phyloP scores from a whole-genome alignment of 306 rosid species.

The Prunus davidiana region DNA sequence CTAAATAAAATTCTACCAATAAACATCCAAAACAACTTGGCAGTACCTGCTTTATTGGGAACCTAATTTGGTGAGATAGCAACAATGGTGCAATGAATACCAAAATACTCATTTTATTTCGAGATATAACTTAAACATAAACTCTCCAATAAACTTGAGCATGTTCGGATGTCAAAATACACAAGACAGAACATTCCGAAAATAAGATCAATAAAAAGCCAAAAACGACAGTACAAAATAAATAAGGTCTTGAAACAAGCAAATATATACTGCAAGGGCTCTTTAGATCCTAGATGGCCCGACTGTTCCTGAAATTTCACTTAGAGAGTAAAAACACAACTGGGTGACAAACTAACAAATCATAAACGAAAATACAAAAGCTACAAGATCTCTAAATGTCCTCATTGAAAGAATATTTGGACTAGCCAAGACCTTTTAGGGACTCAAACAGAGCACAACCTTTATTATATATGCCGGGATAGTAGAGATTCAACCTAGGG shows the following conservation, averaged over 20 bases:
- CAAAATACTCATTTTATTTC: background rate
- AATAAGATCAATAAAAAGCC: background rate
- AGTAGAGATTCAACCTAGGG: slow-evolving; percentile 25
- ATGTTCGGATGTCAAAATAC: background rate
- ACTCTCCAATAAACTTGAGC: background rate
- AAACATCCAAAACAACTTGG: no score
- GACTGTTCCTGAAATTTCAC: background rate
- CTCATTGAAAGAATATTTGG: slow-evolving; percentile 32
- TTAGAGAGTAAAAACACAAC: background rate
- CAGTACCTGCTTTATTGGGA: no score
- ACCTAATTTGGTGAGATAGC: background rate
- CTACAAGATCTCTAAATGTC: slow-evolving; percentile 46
- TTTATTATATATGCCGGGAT: slow-evolving; percentile 48
- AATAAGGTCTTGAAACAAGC: slow-evolving; percentile 3
- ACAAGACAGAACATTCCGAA: background rate
- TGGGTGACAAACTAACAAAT: slow-evolving; percentile 22
- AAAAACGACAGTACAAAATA: slow-evolving; percentile 12
- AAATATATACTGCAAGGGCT: slow-evolving; percentile 25
- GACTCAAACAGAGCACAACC: slow-evolving; percentile 43
- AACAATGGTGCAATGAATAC: background rate
- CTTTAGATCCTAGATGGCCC: slow-evolving; percentile 27
- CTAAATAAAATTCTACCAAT: no score
- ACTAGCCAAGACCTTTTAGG: slow-evolving; percentile 33
- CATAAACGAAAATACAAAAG: slow-evolving; percentile 29
- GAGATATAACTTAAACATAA: background rate